Evolutionary conservation across 192 early-diverging fungal species (phyloP), one percentile per base, ranked within the genome.

Genomic region (Coemansia sp.): DNA sequence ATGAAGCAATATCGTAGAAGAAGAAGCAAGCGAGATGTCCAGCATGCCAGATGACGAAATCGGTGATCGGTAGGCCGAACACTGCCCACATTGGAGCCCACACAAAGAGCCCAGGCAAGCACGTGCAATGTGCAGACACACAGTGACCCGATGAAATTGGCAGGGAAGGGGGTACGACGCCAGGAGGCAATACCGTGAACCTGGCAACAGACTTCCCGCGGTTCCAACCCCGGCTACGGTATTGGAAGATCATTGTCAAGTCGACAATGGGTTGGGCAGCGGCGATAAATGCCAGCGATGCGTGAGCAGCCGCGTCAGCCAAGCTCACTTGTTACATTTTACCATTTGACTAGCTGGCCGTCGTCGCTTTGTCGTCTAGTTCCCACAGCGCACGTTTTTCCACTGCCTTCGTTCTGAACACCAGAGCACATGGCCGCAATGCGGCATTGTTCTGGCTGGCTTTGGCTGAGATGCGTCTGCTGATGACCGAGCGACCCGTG

Each of bases 401-500:
- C 25, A 10, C 15, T 20, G 26, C 8, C 29, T 47, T 23, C 11
- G 11, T 47, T 29, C 27, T 47, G n/a, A 30, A 20, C 21, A 22
- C 21, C 8, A 45, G 29, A 30, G 45, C 45, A 39, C 36, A 39
- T 39, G 36, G 36, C 36, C n/a, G 17, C 36, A 39, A 47, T 47
- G 28, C 3, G 28, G 45, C 45, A 47, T 47, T 47, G 45, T 47
- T 47, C 45, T 47, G 26, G 28, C 36, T 39, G 36, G 5, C n/a
- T n/a, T n/a, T n/a, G n/a, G n/a, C n/a, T n/a, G n/a, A n/a, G n/a
- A 15, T 14, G 6, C 36, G 28, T 47, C 45, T 47, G 45, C 45
- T 47, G 45, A 47, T 47, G 26, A 29, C 45, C 45, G 45, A 47
- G 28, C 45, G 29, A 47, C 45, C 29, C 45, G 45, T 47, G 45